These are phyloP conservation scores for Backusella westeae DNA, from an alignment of 192 early-diverging fungal species.

Conservation along the genomic window DNA sequence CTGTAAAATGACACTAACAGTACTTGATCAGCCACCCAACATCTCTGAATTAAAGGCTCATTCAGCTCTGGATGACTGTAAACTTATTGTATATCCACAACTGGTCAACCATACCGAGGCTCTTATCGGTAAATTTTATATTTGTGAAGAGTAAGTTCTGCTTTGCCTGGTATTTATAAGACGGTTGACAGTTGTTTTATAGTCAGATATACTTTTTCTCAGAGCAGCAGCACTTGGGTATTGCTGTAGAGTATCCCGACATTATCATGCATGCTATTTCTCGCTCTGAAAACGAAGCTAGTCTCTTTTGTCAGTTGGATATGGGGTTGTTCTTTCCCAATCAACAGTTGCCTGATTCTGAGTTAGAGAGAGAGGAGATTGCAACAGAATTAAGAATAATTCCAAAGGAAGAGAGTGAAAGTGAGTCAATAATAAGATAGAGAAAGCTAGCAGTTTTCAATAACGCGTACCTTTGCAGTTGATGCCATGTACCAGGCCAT, in stretches of 20 bases:
- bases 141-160: constrained; percentile 42
- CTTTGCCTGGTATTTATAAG: neutral
- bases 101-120: constrained; percentile 9
- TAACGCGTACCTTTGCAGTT: constrained; percentile 40
- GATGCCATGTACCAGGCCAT: constrained; percentile 64
- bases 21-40: constrained; percentile 27
- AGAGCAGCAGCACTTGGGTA: constrained; percentile 32
- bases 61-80: neutral
- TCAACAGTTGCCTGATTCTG: constrained; percentile 26
- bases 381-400: constrained; percentile 55
- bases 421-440: constrained; percentile 40
- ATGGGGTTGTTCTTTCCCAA: constrained; percentile 26
- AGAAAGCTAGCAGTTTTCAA: neutral
- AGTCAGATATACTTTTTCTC: constrained; percentile 56
- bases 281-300: constrained; percentile 46
- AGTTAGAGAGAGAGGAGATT: constrained; percentile 39
- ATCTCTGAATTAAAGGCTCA: constrained; percentile 5
- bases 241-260: constrained; percentile 57
- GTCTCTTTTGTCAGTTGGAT: constrained; percentile 66
- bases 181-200: neutral
- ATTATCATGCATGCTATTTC: constrained; percentile 72
- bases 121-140: constrained; percentile 41
- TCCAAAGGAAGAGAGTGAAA: constrained; percentile 48
- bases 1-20: constrained; percentile 27
- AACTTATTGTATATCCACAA: constrained; percentile 25